phyloP scores from a whole-genome alignment of 495 filamentous ascomycete species.

The Podospora appendiculata region DNA sequence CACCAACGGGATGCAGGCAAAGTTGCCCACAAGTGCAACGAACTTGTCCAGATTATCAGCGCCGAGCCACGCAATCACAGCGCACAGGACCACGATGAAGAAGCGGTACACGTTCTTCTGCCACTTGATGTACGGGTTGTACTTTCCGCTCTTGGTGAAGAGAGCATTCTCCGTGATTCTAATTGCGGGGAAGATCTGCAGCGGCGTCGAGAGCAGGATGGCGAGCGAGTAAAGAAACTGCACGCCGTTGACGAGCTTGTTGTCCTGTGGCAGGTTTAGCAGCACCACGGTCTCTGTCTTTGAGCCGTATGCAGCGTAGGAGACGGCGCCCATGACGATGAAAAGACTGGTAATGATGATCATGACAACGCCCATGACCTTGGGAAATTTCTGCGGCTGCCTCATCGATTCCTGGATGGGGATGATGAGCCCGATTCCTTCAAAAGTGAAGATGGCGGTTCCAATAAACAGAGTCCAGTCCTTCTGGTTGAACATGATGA shows the following conservation, averaged over 20 bases:
- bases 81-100: constrained; percentile 78
- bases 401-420: constrained; percentile 97
- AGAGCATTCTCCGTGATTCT: constrained; percentile 60
- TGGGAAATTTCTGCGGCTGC: constrained; percentile 77
- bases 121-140: constrained; percentile 96
- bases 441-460: constrained; percentile 97
- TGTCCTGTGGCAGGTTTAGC: constrained; percentile 91
- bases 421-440: constrained; percentile 97
- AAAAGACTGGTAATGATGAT: constrained; percentile 89
- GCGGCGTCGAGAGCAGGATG: constrained; percentile 85
- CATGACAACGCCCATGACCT: constrained; percentile 82
- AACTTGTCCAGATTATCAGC: constrained; percentile 95
- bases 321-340: constrained; percentile 81
- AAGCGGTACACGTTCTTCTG: constrained; percentile 97
- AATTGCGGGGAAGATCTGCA: constrained; percentile 96
- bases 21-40: constrained; percentile 89
- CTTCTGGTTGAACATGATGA: constrained; percentile 75
- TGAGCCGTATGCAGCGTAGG: constrained; percentile 93
- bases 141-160: constrained; percentile 78
- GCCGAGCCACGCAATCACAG: constrained; percentile 81
- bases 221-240: constrained; percentile 94
- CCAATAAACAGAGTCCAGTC: constrained; percentile 97
- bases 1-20: constrained; percentile 94
- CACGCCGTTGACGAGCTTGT: constrained; percentile 89
- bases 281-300: constrained; percentile 93